phyloP scores from a whole-genome alignment of 2,329 filamentous ascomycete species.

The Sordariomycetes sp. region DNA sequence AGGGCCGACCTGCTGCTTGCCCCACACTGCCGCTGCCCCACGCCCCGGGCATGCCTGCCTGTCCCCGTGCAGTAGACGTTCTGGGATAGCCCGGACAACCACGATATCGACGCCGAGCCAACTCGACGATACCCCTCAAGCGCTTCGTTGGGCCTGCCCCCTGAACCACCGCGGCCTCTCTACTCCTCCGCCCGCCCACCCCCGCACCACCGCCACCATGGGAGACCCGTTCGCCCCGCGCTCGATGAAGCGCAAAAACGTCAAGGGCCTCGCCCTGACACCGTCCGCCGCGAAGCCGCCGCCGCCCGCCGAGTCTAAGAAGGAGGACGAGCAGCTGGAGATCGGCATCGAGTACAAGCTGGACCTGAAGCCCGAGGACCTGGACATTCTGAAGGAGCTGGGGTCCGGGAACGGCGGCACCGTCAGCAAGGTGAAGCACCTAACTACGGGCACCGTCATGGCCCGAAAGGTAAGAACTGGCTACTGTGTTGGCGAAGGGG shows the following conservation, averaged over 20 bases:
- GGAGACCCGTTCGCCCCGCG: constrained; percentile 53
- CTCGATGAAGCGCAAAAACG: constrained; percentile 98
- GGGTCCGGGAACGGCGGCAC: constrained; percentile 95
- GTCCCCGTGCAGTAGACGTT: neutral
- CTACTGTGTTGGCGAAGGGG: neutral
- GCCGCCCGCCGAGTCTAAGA: constrained; percentile 63
- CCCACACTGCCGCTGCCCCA: too few species aligned
- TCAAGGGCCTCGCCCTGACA: constrained; percentile 86
- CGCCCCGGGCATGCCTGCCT: neutral
- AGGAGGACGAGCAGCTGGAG: constrained; percentile 58
- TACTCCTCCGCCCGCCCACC: neutral
- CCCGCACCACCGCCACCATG: constrained; percentile 29
- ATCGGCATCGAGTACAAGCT: constrained; percentile 97
- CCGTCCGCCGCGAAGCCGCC: constrained; percentile 63
- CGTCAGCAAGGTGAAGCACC: constrained; percentile 94
- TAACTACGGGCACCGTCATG: constrained; percentile 92
- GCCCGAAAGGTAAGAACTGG: constrained; percentile 71
- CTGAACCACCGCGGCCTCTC: neutral
- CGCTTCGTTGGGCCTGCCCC: neutral
- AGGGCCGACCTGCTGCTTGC: neutral
- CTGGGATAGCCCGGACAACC: neutral
- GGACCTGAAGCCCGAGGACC: constrained; percentile 81
- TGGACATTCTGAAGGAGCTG: constrained; percentile 88
- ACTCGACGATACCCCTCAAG: neutral
- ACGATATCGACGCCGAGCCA: too few species aligned